Evolutionary conservation across 2,329 filamentous ascomycete genomes (phyloP).

Genomic region (Cladosporium sp.): DNA sequence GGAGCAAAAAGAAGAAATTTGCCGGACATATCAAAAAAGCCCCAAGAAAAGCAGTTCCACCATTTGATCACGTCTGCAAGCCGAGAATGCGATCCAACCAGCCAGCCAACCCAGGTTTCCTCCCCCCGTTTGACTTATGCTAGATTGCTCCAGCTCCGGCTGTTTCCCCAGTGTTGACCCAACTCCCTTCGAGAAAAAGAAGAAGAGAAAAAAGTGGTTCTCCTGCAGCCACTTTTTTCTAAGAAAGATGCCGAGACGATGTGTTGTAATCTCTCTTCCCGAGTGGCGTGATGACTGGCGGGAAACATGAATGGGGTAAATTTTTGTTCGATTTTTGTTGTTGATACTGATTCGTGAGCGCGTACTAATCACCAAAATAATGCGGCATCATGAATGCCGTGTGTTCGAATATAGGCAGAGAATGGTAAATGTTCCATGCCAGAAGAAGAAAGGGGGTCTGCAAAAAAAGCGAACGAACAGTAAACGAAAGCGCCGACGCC

Average conservation of each 20-base stretch:
- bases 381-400: not conserved
- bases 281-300: not conserved
- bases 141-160: slow-evolving; percentile 10
- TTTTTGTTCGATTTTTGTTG: slow-evolving; percentile 9
- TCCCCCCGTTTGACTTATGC: not conserved
- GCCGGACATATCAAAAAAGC: not conserved
- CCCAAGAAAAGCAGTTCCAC: not conserved
- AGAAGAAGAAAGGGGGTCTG: not conserved
- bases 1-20: not conserved
- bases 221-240: not conserved
- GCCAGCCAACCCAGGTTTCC: not conserved
- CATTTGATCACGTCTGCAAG: not conserved
- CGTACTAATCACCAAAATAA: not conserved
- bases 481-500: slow-evolving; percentile 14
- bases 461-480: not conserved
- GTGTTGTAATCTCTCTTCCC: not conserved
- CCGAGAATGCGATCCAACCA: not conserved
- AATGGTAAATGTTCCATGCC: slow-evolving; percentile 8
- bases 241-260: not conserved
- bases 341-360: slow-evolving; percentile 9
- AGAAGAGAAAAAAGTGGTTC: not conserved
- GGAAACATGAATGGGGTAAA: not conserved
- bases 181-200: not conserved
- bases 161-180: not conserved
- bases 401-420: slow-evolving; percentile 15